Base-by-base conservation (phyloP, 139 green algal genomes). In the Volvox reticuliferus region DNA sequence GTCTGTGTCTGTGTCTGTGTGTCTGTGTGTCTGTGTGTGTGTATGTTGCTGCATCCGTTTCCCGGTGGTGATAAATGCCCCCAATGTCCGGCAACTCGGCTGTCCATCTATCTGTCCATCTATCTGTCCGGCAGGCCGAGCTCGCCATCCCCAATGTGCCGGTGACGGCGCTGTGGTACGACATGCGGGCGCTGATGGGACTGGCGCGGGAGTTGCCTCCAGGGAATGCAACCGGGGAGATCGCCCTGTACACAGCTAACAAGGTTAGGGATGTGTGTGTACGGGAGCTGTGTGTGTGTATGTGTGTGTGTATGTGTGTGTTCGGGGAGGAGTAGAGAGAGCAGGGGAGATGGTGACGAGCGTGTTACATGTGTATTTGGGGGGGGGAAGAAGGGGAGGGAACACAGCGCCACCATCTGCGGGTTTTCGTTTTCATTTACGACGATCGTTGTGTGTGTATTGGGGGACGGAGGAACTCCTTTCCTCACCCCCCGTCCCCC, bases 241-340 rank as follows among this genome's bases (percentile, higher is more conserved):
- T 30, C 24, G 91, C 91, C 24, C 81, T 92, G 87, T 91, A 91
- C 86, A 87, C 82, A 0, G 91, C 91, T 0, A 93, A 92, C 81
- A 90, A 90, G 55, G 79, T 92, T 24, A 28, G 68, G 65, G 65
- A 69, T 33, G 89, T 61, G 17, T 33, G 88, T 16, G 85, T 12
- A 18, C 65, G 17, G 32, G 67, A 16, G 36, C 18, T 20, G 50
- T 71, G 87, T 22, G 71, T n/a, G 71, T 36, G 71, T n/a, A 20
- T 18, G 35, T n/a, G 71, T 2, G 71, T 77, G 21, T 18, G 28
- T 14, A 2, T 35, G 77, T 67, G 78, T 35, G 3, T 2, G 37
- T 44, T 82, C 32, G 77, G 77, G 79, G 79, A 26, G 76, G 33
- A 32, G 32, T 55, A 19, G 32, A 55, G 5, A 14, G 65, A 12